Conservation (phyloP, 176 grass and related monocot species). For the bread wheat (Triticum aestivum) region DNA sequence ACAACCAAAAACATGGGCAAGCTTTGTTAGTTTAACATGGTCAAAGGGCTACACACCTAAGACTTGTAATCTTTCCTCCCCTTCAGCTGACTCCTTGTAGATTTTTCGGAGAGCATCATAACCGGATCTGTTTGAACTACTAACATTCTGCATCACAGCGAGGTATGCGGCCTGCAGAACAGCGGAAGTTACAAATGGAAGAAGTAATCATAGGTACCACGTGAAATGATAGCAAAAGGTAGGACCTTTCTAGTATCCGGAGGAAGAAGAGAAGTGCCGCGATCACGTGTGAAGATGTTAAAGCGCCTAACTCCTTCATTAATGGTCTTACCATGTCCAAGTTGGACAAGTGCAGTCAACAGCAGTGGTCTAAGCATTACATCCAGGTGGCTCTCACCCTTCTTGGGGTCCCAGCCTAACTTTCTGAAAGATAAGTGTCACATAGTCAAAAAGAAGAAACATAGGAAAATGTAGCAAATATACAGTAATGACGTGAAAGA, state of each 20-base stretch:
- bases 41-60: constrained; percentile 49
- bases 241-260: constrained; percentile 83
- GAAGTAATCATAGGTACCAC: not conserved
- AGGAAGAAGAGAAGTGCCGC: constrained; percentile 57
- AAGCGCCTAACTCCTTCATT: constrained; percentile 73
- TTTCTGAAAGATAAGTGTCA: constrained; percentile 52
- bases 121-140: constrained; percentile 53
- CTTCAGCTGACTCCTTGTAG: constrained; percentile 59
- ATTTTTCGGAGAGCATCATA: constrained; percentile 78
- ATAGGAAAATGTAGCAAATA: not conserved
- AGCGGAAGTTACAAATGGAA: constrained; percentile 18
- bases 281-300: constrained; percentile 57
- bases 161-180: constrained; percentile 73
- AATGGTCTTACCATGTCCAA: constrained; percentile 65
- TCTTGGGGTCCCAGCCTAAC: constrained; percentile 80
- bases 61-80: constrained; percentile 57
- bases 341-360: constrained; percentile 64
- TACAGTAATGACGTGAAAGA: not conserved
- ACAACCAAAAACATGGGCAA: constrained; percentile 25
- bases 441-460: not conserved
- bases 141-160: constrained; percentile 79
- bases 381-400: constrained; percentile 65
- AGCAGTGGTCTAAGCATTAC: constrained; percentile 70
- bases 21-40: constrained; percentile 24
- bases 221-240: constrained; percentile 22